These are phyloP conservation scores for Chlamydomonas sp. DNA, from an alignment of 139 green algal genomes.

Conservation along the genomic window DNA sequence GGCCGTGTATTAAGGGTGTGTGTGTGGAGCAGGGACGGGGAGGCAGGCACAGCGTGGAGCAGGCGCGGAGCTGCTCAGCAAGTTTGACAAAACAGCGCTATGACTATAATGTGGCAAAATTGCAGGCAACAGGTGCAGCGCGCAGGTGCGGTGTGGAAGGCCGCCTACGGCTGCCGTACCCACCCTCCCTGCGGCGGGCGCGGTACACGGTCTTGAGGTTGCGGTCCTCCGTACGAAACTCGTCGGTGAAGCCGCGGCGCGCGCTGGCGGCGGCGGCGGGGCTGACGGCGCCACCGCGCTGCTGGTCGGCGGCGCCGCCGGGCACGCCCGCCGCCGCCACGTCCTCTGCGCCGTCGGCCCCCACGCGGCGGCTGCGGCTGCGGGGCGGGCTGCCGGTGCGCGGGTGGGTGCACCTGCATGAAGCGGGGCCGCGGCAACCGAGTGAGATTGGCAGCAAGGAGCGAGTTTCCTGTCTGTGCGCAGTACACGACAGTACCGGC, in stretches of 20 bases:
- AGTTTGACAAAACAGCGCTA: not conserved
- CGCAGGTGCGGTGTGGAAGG: too few relatives aligned
- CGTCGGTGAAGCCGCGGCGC: too few relatives aligned
- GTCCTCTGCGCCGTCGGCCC: not conserved
- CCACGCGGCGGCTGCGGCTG: not conserved
- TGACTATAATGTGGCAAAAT: not conserved
- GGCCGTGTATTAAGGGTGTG: constrained; percentile 4
- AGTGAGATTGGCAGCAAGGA: too few relatives aligned
- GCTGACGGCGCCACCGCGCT: not conserved
- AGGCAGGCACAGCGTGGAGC: not conserved
- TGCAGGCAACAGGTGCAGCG: not conserved
- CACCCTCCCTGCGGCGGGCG: too few relatives aligned
- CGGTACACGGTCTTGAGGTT: too few relatives aligned
- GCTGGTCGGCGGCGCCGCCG: too few relatives aligned
- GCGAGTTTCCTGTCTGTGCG: too few relatives aligned
- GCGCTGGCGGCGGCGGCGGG: not conserved
- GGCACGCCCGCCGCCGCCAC: not conserved
- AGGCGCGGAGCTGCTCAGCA: not conserved
- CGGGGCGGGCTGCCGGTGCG: constrained; percentile 17
- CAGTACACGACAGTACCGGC: too few relatives aligned
- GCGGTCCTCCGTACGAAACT: too few relatives aligned
- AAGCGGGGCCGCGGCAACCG: not conserved
- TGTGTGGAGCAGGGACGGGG: not conserved
- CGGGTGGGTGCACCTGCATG: constrained; percentile 49
- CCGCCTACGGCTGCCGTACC: too few relatives aligned